Evolutionary conservation across 352 stramenopile genomes (phyloP), one percentile per base, ranked within the genome.

Genomic region (Globisporangium apiculatum): DNA sequence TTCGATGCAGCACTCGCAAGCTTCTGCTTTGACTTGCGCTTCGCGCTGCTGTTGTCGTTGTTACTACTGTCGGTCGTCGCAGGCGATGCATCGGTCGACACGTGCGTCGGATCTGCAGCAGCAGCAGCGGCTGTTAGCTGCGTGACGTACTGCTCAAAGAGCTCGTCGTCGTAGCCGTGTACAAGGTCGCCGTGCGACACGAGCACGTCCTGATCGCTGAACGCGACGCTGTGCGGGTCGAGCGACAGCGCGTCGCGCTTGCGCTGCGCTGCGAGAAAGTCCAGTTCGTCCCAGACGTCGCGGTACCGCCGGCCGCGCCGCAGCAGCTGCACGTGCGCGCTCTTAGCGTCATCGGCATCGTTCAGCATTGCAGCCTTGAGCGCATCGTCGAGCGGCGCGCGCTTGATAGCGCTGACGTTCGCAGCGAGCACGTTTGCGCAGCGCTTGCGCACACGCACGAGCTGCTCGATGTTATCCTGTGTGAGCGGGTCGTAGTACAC

Each of bases 211-310:
- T 75, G 73, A 37, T 75, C 68, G 9, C 70, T 53, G 41, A 74
- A 77, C 10, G 62, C 67, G 7, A 43, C 40, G 10, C 63, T 54
- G 55, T 79, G 76, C 65, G 77, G 71, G 51, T 69, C 61, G 4
- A 55, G 10, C 14, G 40, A 42, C 42, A 60, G 40, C 15, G 36
- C 36, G 48, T 57, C 58, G 60, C 43, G 63, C 68, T 67, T 72
- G 53, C 60, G 65, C 47, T 77, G 56, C 4, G n/a, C 18, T 10
- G 54, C 51, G 17, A 91, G 50, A 67, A 80, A 89, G 41, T 91
- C 80, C 15, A 68, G 69, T 66, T 95, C 86, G 45, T 87, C 78
- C 86, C 86, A 95, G 55, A 81, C 61, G 37, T 94, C 86, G 17
- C 68, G 76, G 55, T 93, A 95, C 36, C 52, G 78, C 40, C 83